A percentile compares a stretch with the other conserved stretches of the same genome.
phyloP scores from a whole-genome alignment of 495 filamentous ascomycete genomes.

The Pyronema domesticum region DNA sequence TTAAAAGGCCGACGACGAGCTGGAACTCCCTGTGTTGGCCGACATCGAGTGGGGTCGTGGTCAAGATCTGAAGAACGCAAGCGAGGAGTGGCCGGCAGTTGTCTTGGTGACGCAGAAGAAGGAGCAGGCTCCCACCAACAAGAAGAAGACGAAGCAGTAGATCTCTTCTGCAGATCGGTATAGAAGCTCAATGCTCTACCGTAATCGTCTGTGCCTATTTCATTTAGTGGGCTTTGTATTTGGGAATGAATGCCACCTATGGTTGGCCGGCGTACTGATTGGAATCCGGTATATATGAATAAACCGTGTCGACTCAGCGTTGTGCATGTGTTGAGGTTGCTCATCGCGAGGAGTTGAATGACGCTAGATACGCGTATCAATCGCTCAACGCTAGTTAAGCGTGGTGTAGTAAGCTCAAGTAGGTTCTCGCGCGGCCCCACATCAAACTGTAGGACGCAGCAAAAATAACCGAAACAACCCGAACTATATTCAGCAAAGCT shows the following conservation, averaged over 20 bases:
- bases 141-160: conserved; percentile 15
- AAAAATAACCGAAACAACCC: too few relatives aligned
- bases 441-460: too few relatives aligned
- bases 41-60: conserved; percentile 23
- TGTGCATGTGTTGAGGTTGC: neutral
- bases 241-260: neutral
- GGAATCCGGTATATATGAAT: neutral
- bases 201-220: neutral
- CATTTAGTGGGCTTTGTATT: neutral
- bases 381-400: too few relatives aligned
- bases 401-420: too few relatives aligned
- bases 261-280: neutral
- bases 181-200: neutral
- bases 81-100: conserved; percentile 21
- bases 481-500: too few relatives aligned
- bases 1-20: conserved; percentile 20
- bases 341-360: too few relatives aligned
- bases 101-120: conserved; percentile 24
- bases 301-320: neutral
- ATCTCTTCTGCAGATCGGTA: neutral
- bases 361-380: too few relatives aligned
- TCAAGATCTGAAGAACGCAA: conserved; percentile 13
- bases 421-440: too few relatives aligned
- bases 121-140: conserved; percentile 17
- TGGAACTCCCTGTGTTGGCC: conserved; percentile 21